phyloP scores from a whole-genome alignment of 2,329 filamentous ascomycete genomes.

The Xylariaceae sp. region DNA sequence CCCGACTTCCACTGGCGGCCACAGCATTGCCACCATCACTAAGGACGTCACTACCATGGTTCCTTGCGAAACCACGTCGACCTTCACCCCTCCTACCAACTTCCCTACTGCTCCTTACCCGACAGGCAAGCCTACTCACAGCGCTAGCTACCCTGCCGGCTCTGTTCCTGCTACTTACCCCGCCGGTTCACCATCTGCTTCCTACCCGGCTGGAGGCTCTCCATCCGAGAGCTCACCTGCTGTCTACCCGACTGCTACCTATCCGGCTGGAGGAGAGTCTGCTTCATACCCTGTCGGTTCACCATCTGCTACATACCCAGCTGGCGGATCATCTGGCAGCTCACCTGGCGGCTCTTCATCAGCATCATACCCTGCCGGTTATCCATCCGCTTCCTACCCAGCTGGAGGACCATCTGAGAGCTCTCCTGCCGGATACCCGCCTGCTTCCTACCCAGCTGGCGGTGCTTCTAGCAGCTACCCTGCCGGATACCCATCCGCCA shows the following conservation, averaged over 20 bases:
- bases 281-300: slow-evolving; percentile 10
- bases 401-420: neutral
- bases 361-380: too few species aligned
- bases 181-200: neutral
- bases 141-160: slow-evolving; percentile 13
- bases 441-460: slow-evolving; percentile 2
- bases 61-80: slow-evolving; percentile 37
- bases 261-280: slow-evolving; percentile 1
- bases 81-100: slow-evolving; percentile 37
- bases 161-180: slow-evolving; percentile 12
- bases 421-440: neutral
- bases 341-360: slow-evolving; percentile 8
- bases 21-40: slow-evolving; percentile 33
- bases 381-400: neutral
- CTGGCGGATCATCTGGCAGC: neutral
- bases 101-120: slow-evolving; percentile 25
- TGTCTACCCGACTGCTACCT: neutral
- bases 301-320: neutral
- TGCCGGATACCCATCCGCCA: neutral
- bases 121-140: slow-evolving; percentile 23
- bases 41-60: slow-evolving; percentile 35
- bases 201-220: neutral
- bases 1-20: slow-evolving; percentile 18
- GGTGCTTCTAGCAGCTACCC: neutral
- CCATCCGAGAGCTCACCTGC: neutral